These are phyloP conservation scores for Pseudogymnoascus sp. DNA, from an alignment of 2,329 filamentous ascomycete species.

Conservation along the genomic window DNA sequence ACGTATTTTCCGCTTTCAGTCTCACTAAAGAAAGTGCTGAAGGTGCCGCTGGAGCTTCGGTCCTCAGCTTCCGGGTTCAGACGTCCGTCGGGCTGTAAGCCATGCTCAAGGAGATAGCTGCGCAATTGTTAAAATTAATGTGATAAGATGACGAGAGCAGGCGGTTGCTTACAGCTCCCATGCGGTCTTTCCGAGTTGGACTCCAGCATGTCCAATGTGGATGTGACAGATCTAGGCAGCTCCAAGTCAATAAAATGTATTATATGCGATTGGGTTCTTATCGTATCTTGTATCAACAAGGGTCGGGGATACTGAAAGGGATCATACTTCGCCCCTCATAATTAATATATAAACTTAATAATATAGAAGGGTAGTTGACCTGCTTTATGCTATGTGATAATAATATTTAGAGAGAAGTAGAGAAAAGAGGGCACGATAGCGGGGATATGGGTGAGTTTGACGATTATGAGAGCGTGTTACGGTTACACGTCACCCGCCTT, in stretches of 20 bases:
- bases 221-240: conserved; percentile 52
- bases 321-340: too few species aligned
- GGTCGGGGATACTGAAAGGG: too few species aligned
- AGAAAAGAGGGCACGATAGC: too few species aligned
- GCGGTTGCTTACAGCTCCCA: conserved; percentile 55
- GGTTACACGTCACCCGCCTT: too few species aligned
- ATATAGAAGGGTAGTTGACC: too few species aligned
- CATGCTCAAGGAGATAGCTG: conserved; percentile 61
- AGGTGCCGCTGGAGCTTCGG: conserved; percentile 46
- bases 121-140: conserved; percentile 12
- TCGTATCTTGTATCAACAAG: too few species aligned
- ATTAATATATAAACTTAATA: too few species aligned
- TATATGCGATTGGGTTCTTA: too few species aligned
- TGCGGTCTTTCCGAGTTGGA: conserved; percentile 59
- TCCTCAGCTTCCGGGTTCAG: conserved; percentile 48
- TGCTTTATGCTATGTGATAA: too few species aligned
- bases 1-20: conserved; percentile 59
- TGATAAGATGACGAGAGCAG: neutral
- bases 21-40: conserved; percentile 61
- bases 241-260: neutral
- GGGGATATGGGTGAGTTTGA: too few species aligned
- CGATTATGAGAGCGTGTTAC: too few species aligned
- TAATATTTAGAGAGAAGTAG: too few species aligned
- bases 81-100: conserved; percentile 52
- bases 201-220: conserved; percentile 61